These are phyloP conservation scores for Botryotinia convoluta DNA, from an alignment of 2,329 filamentous ascomycete genomes.

Conservation along the genomic window DNA sequence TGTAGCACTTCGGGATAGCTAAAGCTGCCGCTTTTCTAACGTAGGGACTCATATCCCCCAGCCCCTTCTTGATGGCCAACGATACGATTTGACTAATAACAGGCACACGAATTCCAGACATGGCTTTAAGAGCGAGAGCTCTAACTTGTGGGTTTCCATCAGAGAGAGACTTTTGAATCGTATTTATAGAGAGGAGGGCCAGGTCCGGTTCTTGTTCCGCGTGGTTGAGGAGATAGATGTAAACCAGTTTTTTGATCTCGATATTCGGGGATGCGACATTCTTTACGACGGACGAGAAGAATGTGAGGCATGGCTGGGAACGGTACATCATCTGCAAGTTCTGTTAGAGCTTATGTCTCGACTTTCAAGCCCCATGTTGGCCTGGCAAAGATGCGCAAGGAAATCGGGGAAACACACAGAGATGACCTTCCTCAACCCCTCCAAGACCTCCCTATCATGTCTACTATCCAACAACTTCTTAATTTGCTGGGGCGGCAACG, in stretches of 20 bases:
- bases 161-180: slow-evolving; percentile 95
- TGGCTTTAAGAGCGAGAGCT: slow-evolving; percentile 88
- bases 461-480: slow-evolving; percentile 94
- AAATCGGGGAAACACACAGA: slow-evolving; percentile 56
- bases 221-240: slow-evolving; percentile 96
- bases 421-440: slow-evolving; percentile 84
- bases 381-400: neutral
- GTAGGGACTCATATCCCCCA: slow-evolving; percentile 89
- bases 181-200: slow-evolving; percentile 94
- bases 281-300: slow-evolving; percentile 98
- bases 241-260: slow-evolving; percentile 96
- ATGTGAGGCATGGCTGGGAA: slow-evolving; percentile 80
- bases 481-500: slow-evolving; percentile 76
- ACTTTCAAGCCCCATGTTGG: neutral
- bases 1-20: slow-evolving; percentile 93
- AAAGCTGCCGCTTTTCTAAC: slow-evolving; percentile 91
- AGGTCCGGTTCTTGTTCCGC: slow-evolving; percentile 95
- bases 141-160: slow-evolving; percentile 88
- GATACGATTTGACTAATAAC: slow-evolving; percentile 98
- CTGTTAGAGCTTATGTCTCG: slow-evolving; percentile 17
- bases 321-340: slow-evolving; percentile 85
- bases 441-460: slow-evolving; percentile 87
- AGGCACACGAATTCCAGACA: slow-evolving; percentile 95
- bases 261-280: slow-evolving; percentile 93
- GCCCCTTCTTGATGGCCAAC: slow-evolving; percentile 90